Evolutionary conservation across 345 rosid genomes (phyloP).

Genomic region (Rhizophora mangle): DNA sequence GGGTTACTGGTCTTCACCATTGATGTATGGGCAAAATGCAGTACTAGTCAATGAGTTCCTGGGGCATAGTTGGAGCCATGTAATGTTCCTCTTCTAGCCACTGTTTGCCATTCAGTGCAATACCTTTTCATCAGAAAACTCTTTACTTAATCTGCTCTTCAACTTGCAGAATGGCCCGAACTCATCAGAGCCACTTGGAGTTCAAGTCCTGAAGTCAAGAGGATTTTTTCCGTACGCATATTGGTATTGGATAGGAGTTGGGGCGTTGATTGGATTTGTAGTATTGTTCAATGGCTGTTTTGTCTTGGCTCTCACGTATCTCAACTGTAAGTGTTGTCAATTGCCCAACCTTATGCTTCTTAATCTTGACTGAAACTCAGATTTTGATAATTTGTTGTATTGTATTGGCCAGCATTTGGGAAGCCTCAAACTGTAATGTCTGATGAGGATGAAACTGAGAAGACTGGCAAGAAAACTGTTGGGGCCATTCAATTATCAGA

Average conservation of each 20-base stretch:
- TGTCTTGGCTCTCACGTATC: conserved; percentile 61
- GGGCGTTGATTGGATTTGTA: conserved; percentile 56
- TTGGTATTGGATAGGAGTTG: conserved; percentile 89
- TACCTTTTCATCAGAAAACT: too few relatives aligned
- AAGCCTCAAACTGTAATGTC: conserved; percentile 56
- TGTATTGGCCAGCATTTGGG: conserved; percentile 46
- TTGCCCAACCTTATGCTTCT: too few relatives aligned
- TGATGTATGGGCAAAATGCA: conserved; percentile 66
- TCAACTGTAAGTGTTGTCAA: conserved; percentile 52
- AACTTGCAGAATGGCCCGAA: conserved; percentile 43
- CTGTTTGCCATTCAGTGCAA: too few relatives aligned
- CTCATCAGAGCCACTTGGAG: conserved; percentile 69
- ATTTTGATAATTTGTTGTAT: too few relatives aligned
- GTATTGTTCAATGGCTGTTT: conserved; percentile 65
- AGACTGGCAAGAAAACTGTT: conserved; percentile 28
- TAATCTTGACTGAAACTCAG: too few relatives aligned
- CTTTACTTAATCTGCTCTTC: too few relatives aligned
- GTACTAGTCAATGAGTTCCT: conserved; percentile 61
- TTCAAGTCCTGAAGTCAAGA: conserved; percentile 53
- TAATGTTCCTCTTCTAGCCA: conserved; percentile 22
- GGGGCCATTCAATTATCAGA: conserved; percentile 37
- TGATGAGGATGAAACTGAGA: conserved; percentile 45
- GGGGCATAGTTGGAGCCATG: conserved; percentile 58
- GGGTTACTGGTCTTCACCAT: conserved; percentile 68
- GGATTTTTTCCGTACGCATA: conserved; percentile 63